Evolutionary conservation across 441 rosid species (phyloP), one percentile per base, ranked within the genome.

Genomic region (Gossypium trilobum): DNA sequence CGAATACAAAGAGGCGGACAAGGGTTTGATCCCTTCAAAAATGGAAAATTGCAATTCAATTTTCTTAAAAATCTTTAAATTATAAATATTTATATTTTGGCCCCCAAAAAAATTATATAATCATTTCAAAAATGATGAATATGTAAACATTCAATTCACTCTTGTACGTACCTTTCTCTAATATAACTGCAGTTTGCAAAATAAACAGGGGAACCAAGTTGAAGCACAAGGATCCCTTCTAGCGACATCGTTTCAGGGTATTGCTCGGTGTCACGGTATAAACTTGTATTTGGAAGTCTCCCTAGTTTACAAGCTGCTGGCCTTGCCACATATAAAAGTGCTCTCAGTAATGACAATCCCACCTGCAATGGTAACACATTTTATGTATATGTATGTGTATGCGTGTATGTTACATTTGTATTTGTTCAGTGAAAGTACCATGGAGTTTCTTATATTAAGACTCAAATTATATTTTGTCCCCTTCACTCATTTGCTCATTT

Each of bases 201-300:
- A 73, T 90, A 94, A 75, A 94, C 71, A 6, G 98, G 98, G 55
- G 98, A 91, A 20, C 97, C 97, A n/a, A 94, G 66, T 65, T 91
- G 95, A 11, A 94, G 82, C 82, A 86, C 78, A 36, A 94, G 73
- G 52, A 86, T 75, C 58, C 96, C 93, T 7, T 87, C 84, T 20
- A 71, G 51, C 4, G 68, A 79, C 0, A 80, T 78, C 0, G 83
- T 77, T 0, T 2, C 77, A 2, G 95, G 90, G 58, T 94, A 94
- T 13, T 94, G 98, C 72, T 90, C 92, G 0, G 66, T 61, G 80
- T 92, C 97, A 3, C 95, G 80, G 73, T 79, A 91, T 44, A 89
- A 39, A 36, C 31, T 65, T 0, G 95, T 84, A 78, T 84, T 75
- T 8, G 88, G 83, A 44, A 94, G 50, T 71, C 75, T 83, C 46